Conservation (phyloP, 2,329 filamentous ascomycete species). For the Calonectria fujianensis region DNA sequence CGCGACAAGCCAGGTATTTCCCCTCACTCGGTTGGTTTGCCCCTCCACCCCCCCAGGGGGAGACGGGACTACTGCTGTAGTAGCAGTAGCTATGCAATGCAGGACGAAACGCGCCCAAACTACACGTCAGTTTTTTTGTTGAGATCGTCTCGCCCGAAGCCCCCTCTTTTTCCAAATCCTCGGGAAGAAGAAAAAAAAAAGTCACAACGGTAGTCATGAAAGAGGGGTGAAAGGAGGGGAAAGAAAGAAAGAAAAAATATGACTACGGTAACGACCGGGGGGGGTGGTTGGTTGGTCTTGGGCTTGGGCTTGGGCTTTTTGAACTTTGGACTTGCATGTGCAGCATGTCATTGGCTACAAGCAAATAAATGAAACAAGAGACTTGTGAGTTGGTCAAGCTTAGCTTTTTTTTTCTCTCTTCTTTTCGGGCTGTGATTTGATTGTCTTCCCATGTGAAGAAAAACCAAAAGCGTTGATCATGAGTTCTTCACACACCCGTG, state of each 20-base stretch:
- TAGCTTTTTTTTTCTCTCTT: neutral
- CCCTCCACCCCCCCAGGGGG: no score
- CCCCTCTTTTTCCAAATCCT: neutral
- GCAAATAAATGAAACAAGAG: neutral
- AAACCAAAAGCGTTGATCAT: neutral
- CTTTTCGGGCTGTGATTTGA: neutral
- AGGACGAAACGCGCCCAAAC: neutral
- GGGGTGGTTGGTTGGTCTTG: no score
- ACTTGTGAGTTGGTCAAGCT: neutral
- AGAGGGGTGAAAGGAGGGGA: no score
- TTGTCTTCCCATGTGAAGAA: neutral
- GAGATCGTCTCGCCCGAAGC: neutral
- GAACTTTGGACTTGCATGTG: neutral
- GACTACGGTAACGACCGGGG: neutral
- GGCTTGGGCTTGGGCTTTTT: neutral
- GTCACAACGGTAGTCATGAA: neutral
- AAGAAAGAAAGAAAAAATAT: neutral
- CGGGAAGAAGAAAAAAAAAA: neutral
- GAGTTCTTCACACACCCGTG: neutral
- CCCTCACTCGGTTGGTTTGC: neutral
- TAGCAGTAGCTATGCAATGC: neutral
- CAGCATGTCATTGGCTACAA: neutral
- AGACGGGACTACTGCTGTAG: no score
- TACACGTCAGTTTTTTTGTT: slow-evolving; percentile 29
- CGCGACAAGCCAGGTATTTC: neutral